Evolutionary conservation across 169 alveolate species (phyloP), one percentile per base, ranked within the genome.

Genomic region (Besnoitia besnoiti): DNA sequence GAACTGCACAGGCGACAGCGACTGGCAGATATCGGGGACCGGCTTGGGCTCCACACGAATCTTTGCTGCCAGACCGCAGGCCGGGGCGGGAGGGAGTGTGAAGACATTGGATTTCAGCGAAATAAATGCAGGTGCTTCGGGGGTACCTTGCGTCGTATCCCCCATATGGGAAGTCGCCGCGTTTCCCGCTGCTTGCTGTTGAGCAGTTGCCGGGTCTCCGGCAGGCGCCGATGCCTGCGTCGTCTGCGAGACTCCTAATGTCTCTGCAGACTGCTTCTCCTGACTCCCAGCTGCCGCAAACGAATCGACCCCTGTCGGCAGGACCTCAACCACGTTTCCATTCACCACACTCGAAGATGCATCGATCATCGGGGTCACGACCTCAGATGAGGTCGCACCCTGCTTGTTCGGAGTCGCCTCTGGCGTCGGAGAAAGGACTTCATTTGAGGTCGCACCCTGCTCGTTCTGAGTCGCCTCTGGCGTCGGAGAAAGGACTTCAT

Each of bases 1-100:
- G 35, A 77, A 37, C 40, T 77, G 87, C 10, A 77, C 16, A 16
- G 87, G 87, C 33, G 87, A 77, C 87, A 77, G n/a, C 40, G 87
- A 77, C 59, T 42, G 87, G 33, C 87, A 77, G 59, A 77, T 24
- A 0, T 77, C 87, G 14, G 87, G 87, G 33, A 77, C 87, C 8
- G n/a, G 61, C 19, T 39, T 51, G 27, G 44, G 82, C 39, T 2
- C 8, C 27, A 73, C 39, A 7, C 0, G 8, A 1, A 44, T 39
- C 40, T 2, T 24, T 55, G 49, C 87, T 0, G 49, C 61, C 61
- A 77, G 61, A 4, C 14, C 7, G 40, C 87, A 77, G 35, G n/a
- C 7, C 19, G 40, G 87, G 27, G 40, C 87, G 37, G 87, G 87
- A 27, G 89, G 85, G 3, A 77, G 33, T 24, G 21, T 35, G 50